Percentiles rank a stretch among this genome's conserved stretches.
Conservation (phyloP, 2,329 filamentous ascomycete genomes). For the Xylaria sp. region DNA sequence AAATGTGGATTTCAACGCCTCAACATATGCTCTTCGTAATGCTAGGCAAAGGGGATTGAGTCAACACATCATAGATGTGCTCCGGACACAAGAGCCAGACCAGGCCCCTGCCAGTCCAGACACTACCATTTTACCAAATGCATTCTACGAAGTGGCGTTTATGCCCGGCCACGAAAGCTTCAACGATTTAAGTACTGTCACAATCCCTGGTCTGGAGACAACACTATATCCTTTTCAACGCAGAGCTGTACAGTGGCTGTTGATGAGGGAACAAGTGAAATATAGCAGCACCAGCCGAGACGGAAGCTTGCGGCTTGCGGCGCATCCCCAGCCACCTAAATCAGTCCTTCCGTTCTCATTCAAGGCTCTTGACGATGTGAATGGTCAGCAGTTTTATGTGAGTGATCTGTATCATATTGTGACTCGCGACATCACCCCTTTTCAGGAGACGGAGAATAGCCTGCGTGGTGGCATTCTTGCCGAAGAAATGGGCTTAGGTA, state of each 20-base stretch:
- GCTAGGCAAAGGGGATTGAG: conserved; percentile 42
- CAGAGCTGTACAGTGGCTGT: conserved; percentile 71
- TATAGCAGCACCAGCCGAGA: conserved; percentile 44
- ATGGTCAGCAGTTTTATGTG: conserved; percentile 44
- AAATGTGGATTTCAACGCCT: conserved; percentile 51
- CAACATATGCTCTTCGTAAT: conserved; percentile 43
- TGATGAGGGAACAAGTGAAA: conserved; percentile 67
- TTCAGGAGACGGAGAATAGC: conserved; percentile 48
- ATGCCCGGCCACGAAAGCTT: conserved; percentile 57
- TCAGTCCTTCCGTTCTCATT: conserved; percentile 52
- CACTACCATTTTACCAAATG: conserved; percentile 51
- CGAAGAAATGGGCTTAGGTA: conserved; percentile 84
- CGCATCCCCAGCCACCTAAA: conserved; percentile 28
- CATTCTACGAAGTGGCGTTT: conserved; percentile 74
- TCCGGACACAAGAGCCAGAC: conserved; percentile 24
- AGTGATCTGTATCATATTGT: conserved; percentile 69
- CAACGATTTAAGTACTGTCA: conserved; percentile 44
- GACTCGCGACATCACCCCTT: conserved; percentile 54
- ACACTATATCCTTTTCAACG: conserved; percentile 75
- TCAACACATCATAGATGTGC: conserved; percentile 46
- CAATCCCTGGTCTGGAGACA: conserved; percentile 53
- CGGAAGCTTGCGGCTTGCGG: conserved; percentile 35
- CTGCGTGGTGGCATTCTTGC: conserved; percentile 70
- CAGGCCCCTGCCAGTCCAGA: neutral
- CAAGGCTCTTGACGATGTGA: conserved; percentile 48